Evolutionary conservation across 768 basidiomycete genomes (phyloP).

Genomic region (Dioszegia hungarica): DNA sequence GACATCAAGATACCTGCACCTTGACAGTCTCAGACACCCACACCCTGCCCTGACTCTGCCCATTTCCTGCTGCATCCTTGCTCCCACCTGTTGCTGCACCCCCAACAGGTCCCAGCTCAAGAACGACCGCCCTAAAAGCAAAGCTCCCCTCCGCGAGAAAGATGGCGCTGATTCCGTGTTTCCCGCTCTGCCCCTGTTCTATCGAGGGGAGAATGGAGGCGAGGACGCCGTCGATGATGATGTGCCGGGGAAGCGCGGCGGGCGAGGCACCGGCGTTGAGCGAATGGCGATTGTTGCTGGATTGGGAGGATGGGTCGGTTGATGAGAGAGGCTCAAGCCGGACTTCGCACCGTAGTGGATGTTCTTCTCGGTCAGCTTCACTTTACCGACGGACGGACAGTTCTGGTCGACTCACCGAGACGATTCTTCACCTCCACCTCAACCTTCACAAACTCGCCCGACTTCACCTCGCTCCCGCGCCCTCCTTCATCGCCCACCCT

Average conservation of each 20-base stretch:
- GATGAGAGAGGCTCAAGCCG: constrained; percentile 18
- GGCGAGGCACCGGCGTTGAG: not conserved
- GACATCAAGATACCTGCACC: not conserved
- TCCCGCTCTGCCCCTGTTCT: constrained; percentile 3
- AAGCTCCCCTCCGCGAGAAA: constrained; percentile 31
- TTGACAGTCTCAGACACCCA: not conserved
- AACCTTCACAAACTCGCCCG: constrained; percentile 36
- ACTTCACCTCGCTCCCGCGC: constrained; percentile 11
- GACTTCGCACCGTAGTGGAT: constrained; percentile 8
- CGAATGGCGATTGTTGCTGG: not conserved
- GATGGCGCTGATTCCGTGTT: constrained; percentile 7
- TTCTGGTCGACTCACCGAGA: constrained; percentile 26
- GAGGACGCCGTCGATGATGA: constrained; percentile 31
- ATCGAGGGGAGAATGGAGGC: constrained; percentile 14
- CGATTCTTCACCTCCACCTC: constrained; percentile 25
- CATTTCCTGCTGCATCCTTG: not conserved
- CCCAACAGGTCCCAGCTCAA: not conserved
- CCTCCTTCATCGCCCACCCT: not conserved
- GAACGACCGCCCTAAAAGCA: constrained; percentile 33
- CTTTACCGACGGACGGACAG: not conserved
- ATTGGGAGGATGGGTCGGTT: not conserved
- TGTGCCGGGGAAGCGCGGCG: constrained; percentile 11
- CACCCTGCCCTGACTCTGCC: not conserved
- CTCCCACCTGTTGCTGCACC: not conserved
- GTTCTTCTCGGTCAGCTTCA: not conserved